Evolutionary conservation across 139 green algal species (phyloP).

Genomic region (Coelastrella sp.): DNA sequence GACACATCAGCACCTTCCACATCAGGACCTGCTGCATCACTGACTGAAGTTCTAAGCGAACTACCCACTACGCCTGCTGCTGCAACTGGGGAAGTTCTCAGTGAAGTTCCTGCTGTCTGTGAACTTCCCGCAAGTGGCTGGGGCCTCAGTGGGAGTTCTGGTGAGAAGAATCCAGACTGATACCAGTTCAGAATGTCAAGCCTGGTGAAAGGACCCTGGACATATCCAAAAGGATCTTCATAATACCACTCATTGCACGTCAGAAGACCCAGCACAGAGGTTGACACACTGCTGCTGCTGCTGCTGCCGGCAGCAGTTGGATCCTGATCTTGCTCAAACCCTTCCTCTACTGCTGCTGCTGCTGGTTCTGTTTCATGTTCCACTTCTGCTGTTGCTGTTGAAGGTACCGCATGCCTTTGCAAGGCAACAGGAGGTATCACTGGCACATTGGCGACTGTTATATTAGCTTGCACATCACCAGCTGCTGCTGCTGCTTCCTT

Average conservation of each 20-base stretch:
- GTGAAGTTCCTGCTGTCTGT: neutral
- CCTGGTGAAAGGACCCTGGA: neutral
- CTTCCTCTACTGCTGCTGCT: neutral
- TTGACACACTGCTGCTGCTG: neutral
- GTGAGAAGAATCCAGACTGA: slow-evolving; percentile 8
- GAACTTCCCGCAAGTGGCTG: too few relatives aligned
- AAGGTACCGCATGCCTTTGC: neutral
- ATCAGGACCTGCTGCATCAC: too few relatives aligned
- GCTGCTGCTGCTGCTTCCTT: slow-evolving; percentile 30
- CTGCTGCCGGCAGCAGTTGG: neutral
- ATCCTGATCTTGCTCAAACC: neutral
- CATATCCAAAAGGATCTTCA: neutral
- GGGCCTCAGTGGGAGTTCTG: neutral
- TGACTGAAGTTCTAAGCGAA: too few relatives aligned
- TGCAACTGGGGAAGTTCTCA: neutral
- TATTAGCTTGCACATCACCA: too few relatives aligned
- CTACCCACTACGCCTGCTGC: too few relatives aligned
- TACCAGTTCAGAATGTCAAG: neutral
- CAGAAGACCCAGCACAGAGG: neutral
- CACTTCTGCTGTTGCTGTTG: neutral
- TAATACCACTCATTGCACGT: slow-evolving; percentile 3
- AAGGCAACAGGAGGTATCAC: too few relatives aligned
- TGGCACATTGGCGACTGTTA: neutral
- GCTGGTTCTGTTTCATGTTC: neutral
- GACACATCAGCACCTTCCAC: too few relatives aligned